phyloP scores from a whole-genome alignment of 148 eudicot species.

The Cornus florida region DNA sequence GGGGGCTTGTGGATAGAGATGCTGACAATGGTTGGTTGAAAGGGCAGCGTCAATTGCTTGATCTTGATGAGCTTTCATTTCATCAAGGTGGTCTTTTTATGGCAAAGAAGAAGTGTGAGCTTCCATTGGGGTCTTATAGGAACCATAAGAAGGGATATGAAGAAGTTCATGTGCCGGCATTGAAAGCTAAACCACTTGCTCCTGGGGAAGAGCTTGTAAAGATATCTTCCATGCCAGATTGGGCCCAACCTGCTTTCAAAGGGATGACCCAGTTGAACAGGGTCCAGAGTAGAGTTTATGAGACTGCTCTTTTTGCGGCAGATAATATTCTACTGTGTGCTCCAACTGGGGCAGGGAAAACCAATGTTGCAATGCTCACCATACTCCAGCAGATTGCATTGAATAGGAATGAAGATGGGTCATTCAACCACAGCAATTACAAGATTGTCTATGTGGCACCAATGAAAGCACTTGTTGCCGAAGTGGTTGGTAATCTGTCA shows the following conservation, averaged over 20 bases:
- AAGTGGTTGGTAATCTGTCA: constrained; percentile 63
- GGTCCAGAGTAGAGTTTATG: constrained; percentile 66
- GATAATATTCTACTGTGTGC: constrained; percentile 70
- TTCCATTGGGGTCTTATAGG: constrained; percentile 57
- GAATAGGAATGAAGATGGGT: constrained; percentile 49
- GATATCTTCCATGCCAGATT: constrained; percentile 64
- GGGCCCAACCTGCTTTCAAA: constrained; percentile 68
- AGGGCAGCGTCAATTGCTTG: constrained; percentile 70
- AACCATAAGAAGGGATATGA: constrained; percentile 54
- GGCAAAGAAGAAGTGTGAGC: constrained; percentile 60
- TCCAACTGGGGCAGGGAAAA: constrained; percentile 73
- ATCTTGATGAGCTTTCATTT: constrained; percentile 53
- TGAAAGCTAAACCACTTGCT: constrained; percentile 51
- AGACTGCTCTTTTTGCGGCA: constrained; percentile 59
- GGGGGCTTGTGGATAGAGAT: constrained; percentile 50
- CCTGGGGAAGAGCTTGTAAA: constrained; percentile 53
- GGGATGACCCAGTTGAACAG: constrained; percentile 66
- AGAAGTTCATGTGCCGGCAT: constrained; percentile 66
- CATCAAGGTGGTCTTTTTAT: constrained; percentile 63
- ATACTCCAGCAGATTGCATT: constrained; percentile 66
- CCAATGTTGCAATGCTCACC: constrained; percentile 71
- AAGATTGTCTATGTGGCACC: constrained; percentile 76
- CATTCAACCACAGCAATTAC: constrained; percentile 40
- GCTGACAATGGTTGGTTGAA: constrained; percentile 58
- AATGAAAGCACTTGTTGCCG: constrained; percentile 72